Evolutionary conservation across 306 rosid genomes (phyloP), one percentile per base, ranked within the genome.

Genomic region (Gillenia trifoliata): DNA sequence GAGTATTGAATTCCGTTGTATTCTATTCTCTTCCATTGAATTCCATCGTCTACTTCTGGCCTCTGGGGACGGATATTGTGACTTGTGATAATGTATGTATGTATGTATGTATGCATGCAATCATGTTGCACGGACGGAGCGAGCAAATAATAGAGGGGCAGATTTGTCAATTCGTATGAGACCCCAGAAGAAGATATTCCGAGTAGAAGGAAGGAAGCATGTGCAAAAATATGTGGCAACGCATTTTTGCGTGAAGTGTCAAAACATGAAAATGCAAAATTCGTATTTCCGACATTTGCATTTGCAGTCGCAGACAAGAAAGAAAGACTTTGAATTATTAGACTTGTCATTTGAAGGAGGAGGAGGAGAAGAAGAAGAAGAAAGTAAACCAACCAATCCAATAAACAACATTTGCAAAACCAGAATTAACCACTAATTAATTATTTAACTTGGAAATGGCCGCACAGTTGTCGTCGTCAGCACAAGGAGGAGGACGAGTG

Each of bases 401-500:
- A n/a, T n/a, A n/a, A n/a, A 36, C 41, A 38, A 38, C 41, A 38
- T 38, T 38, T 38, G 41, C 11, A 38, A 38, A 1, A 38, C 41
- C 41, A 38, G 41, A 38, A 38, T 38, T 38, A 38, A 38, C 41
- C 41, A 2, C 41, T 38, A 2, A 38, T 38, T 11, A 38, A 38
- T 38, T 38, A 38, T 11, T 38, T 38, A 38, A 38, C 9, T 38
- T 38, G 41, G 41, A 38, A 38, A 38, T 38, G 41, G 41, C 41
- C 9, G 41, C 41, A 38, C 41, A 2, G 41, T 38, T 38, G 7
- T 91, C 84, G 80, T 88, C 82, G 80, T 72, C 85, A 3, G 69
- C 90, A 23, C 98, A 84, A 31, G 93, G 89, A 38, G 41, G 41
- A 36, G 41, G 41, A 68, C 87, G 89, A 25, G 79, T 90, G 9